Evolutionary conservation across 306 rosid species (phyloP).

Genomic region (Fragaria iinumae): DNA sequence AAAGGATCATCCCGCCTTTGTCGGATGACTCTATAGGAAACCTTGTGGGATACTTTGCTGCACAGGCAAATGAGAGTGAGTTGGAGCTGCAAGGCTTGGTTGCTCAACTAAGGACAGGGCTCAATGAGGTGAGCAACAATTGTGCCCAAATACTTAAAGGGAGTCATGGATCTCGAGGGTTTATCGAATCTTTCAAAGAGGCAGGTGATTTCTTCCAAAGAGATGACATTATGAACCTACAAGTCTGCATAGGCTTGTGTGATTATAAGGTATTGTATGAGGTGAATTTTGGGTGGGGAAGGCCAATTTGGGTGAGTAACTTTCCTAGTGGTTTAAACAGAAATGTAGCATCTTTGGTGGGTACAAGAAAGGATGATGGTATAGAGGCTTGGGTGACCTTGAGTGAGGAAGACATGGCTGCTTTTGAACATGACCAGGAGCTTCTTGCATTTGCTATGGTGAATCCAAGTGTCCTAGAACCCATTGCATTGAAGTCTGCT

Average conservation of each 20-base stretch:
- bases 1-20: conserved; percentile 1
- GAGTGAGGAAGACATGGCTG: conserved; percentile 22
- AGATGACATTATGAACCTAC: conserved; percentile 6
- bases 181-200: background rate
- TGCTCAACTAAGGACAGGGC: conserved; percentile 14
- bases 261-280: conserved; percentile 6
- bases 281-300: conserved; percentile 24
- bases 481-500: background rate
- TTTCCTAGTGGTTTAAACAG: background rate
- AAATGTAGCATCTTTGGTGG: background rate
- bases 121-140: background rate
- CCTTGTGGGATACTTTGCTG: conserved; percentile 15
- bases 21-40: conserved; percentile 18
- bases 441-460: conserved; percentile 18
- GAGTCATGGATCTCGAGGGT: background rate
- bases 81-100: conserved; percentile 17
- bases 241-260: conserved; percentile 6
- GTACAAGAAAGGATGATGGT: conserved; percentile 12
- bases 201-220: background rate
- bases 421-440: conserved; percentile 17
- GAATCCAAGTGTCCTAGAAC: conserved; percentile 14
- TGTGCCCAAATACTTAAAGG: background rate
- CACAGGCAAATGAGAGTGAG: conserved; percentile 1
- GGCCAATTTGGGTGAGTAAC: conserved; percentile 15
- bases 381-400: conserved; percentile 27